phyloP scores from a whole-genome alignment of 805 yeast genomes.

The Scheffersomyces stipitis region DNA sequence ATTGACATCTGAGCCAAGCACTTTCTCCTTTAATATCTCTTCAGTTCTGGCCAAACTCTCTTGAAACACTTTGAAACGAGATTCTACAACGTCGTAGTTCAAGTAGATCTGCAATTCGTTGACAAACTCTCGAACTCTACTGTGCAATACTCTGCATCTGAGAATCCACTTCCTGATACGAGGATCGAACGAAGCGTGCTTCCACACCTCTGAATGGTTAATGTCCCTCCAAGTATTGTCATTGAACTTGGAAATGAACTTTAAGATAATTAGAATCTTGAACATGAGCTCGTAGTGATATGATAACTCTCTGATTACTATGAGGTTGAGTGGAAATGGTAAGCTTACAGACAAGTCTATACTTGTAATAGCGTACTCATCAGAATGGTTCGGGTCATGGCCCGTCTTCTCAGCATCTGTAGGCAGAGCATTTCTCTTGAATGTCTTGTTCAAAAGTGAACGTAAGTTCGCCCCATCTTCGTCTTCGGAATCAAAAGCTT shows the following conservation, averaged over 20 bases:
- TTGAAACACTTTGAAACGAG: conserved; percentile 49
- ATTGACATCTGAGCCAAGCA: conserved; percentile 11
- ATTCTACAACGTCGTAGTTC: conserved; percentile 58
- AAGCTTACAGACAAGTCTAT: conserved; percentile 58
- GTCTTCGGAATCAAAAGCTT: conserved; percentile 36
- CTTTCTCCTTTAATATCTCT: conserved; percentile 5
- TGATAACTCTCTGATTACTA: conserved; percentile 67
- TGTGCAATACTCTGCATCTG: conserved; percentile 54
- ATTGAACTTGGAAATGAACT: conserved; percentile 57
- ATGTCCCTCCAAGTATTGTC: conserved; percentile 74
- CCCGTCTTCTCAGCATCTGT: conserved; percentile 4
- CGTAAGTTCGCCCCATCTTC: conserved; percentile 44
- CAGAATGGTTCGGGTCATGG: conserved; percentile 11
- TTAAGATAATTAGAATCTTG: conserved; percentile 65
- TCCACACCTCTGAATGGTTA: conserved; percentile 67
- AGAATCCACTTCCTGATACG: conserved; percentile 54
- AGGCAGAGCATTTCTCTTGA: conserved; percentile 20
- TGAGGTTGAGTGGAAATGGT: conserved; percentile 85
- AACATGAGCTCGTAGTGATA: conserved; percentile 79
- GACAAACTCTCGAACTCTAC: conserved; percentile 56
- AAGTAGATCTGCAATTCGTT: conserved; percentile 56
- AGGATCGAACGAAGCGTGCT: conserved; percentile 41
- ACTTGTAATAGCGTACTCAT: conserved; percentile 46
- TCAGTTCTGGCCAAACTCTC: conserved; percentile 13
- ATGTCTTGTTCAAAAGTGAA: conserved; percentile 44